Evolutionary conservation across 2,329 filamentous ascomycete genomes (phyloP), one percentile per base, ranked within the genome.

Genomic region (Pestalotiopsis sp.): DNA sequence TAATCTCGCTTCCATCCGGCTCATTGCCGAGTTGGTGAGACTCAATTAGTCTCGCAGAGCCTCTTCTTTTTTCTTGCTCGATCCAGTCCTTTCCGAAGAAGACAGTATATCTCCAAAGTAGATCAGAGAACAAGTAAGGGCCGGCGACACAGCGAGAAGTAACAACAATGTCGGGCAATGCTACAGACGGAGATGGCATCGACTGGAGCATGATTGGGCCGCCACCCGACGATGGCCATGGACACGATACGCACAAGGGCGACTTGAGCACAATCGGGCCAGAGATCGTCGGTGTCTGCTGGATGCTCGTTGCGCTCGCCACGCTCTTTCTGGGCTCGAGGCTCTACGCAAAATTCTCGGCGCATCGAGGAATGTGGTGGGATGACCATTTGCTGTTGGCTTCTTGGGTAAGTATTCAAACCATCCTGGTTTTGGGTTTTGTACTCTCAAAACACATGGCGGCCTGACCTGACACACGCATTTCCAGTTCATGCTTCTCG

Each of bases 331-430:
- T 66, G 22, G 64, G 24, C 14, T 13, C 56, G 17, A 55, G 64
- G 35, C 26, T 66, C 11, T 66, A 66, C 35, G 52, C 52, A 10
- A 66, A 66, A 44, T 66, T 66, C 30, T 35, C 55, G 10, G 38
- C 52, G 14, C 44, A 64, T 40, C 61, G 62, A 2, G 66, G 66
- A 4, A 11, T 68, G n/a, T 68, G 66, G 66, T 68, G 66, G 66
- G 66, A 68, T 11, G 66, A 68, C 38, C 61, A 68, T 30, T 17
- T 65, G 22, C 61, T 68, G 13, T 4, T 68, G 17, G 61, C 61
- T 14, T 57, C 59, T 3, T 68, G 66, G 66, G 61, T 65, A 56
- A 57, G 62, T 65, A 22, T 20, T n/a, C 4, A 10, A 40, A 35
- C n/a, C 14, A 20, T n/a, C 10, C 26, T 4, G n/a, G 10, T 14